Conservation (phyloP, 2,329 filamentous ascomycete species). For the Penicillium sp. region DNA sequence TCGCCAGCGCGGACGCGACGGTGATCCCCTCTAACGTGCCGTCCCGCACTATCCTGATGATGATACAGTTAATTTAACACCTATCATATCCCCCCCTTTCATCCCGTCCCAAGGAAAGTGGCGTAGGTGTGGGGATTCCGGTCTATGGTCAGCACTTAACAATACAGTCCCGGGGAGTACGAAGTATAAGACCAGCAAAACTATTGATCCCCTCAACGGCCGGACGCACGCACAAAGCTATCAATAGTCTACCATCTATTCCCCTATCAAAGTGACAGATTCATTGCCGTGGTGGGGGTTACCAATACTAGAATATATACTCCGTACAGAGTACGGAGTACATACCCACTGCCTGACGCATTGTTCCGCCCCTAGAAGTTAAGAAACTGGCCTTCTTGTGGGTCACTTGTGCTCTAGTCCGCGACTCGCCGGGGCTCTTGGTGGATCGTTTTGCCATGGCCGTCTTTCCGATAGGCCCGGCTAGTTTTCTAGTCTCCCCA, state of each 20-base stretch:
- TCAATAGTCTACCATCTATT: background rate
- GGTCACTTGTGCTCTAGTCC: background rate
- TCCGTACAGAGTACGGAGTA: background rate
- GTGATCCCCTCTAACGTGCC: background rate
- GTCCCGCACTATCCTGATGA: background rate
- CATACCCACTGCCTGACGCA: background rate
- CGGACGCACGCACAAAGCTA: background rate
- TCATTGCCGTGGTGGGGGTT: background rate
- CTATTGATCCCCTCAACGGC: constrained; percentile 13
- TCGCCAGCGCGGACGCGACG: background rate
- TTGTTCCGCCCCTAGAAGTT: background rate
- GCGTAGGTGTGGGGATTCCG: background rate
- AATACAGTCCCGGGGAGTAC: background rate
- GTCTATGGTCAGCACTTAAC: constrained; percentile 6
- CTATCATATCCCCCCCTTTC: constrained; percentile 5
- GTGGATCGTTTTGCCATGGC: background rate
- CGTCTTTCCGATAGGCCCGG: background rate
- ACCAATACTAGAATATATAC: background rate
- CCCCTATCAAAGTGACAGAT: background rate
- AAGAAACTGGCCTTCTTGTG: background rate
- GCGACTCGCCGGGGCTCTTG: background rate
- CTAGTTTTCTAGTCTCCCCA: background rate
- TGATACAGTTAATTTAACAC: background rate
- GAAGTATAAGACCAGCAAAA: constrained; percentile 1
- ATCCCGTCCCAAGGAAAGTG: constrained; percentile 4